Evolutionary conservation across 768 basidiomycete species (phyloP).

Genomic region (Auriculariales sp.): DNA sequence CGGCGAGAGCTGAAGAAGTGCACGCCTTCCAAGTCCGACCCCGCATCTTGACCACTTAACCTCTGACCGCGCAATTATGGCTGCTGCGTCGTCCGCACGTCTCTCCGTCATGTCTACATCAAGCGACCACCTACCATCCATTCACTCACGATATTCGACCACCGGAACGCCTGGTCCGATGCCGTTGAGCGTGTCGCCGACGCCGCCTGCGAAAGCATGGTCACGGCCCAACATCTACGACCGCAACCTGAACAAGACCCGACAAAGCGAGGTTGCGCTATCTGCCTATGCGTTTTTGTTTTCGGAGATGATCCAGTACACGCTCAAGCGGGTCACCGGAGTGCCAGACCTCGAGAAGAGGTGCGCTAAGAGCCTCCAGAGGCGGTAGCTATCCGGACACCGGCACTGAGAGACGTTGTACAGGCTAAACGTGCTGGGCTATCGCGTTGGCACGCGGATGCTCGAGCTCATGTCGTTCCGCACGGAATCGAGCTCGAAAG

Average conservation of each 20-base stretch:
- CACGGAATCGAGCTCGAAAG: slow-evolving; percentile 60
- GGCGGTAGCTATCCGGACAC: background rate
- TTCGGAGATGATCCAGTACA: slow-evolving; percentile 89
- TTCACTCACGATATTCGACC: slow-evolving; percentile 1
- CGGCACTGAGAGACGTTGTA: slow-evolving; percentile 1
- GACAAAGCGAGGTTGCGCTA: slow-evolving; percentile 67
- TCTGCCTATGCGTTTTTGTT: slow-evolving; percentile 84
- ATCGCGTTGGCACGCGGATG: slow-evolving; percentile 77
- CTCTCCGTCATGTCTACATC: slow-evolving; percentile 54
- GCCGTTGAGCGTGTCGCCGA: background rate
- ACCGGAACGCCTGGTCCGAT: background rate
- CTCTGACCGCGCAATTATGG: too few relatives aligned
- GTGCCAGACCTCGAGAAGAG: slow-evolving; percentile 91
- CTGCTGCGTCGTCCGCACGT: slow-evolving; percentile 44
- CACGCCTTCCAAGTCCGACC: too few relatives aligned
- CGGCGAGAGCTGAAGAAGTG: too few relatives aligned
- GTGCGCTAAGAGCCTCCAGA: slow-evolving; percentile 27
- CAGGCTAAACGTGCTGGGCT: slow-evolving; percentile 85
- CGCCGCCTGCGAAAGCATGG: slow-evolving; percentile 10
- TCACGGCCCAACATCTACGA: slow-evolving; percentile 76
- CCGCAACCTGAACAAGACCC: slow-evolving; percentile 75
- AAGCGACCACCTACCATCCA: background rate
- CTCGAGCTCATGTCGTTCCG: slow-evolving; percentile 79
- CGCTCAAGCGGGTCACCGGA: slow-evolving; percentile 86
- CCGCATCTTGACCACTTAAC: too few relatives aligned